phyloP scores from a whole-genome alignment of 75 land plant species.

The Picea glauca region DNA sequence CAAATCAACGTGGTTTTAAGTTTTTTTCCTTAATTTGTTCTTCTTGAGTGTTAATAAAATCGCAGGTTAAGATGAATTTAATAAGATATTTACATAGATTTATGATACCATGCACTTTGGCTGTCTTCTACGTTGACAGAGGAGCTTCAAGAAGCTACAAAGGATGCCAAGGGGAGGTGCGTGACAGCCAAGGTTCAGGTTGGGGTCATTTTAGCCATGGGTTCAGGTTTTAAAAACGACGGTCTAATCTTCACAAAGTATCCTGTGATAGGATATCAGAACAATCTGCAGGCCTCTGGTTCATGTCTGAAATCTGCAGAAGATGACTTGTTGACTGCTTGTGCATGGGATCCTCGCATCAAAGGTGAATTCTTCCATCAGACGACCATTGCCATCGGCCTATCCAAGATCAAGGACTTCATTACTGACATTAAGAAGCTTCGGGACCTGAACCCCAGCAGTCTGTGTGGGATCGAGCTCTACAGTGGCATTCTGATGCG shows the following conservation, averaged over 20 bases:
- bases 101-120: not conserved
- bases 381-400: conserved; percentile 39
- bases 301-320: conserved; percentile 38
- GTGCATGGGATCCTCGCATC: conserved; percentile 70
- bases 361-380: conserved; percentile 61
- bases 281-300: conserved; percentile 61
- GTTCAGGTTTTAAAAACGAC: conserved; percentile 50
- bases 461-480: conserved; percentile 47
- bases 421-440: conserved; percentile 54
- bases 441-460: conserved; percentile 31
- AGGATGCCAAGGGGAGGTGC: conserved; percentile 25
- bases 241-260: conserved; percentile 48
- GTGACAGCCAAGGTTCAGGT: not conserved
- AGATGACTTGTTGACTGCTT: conserved; percentile 1
- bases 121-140: conserved; percentile 19
- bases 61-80: too few relatives aligned
- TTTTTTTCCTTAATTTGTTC: too few relatives aligned
- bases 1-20: too few relatives aligned
- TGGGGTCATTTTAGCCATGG: not conserved
- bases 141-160: conserved; percentile 32
- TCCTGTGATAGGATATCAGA: conserved; percentile 60
- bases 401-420: conserved; percentile 42
- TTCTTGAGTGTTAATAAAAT: too few relatives aligned
- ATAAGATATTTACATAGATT: not conserved
- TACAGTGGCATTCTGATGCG: conserved; percentile 76